phyloP scores from a whole-genome alignment of 495 filamentous ascomycete genomes.

The Xylaria longipes region DNA sequence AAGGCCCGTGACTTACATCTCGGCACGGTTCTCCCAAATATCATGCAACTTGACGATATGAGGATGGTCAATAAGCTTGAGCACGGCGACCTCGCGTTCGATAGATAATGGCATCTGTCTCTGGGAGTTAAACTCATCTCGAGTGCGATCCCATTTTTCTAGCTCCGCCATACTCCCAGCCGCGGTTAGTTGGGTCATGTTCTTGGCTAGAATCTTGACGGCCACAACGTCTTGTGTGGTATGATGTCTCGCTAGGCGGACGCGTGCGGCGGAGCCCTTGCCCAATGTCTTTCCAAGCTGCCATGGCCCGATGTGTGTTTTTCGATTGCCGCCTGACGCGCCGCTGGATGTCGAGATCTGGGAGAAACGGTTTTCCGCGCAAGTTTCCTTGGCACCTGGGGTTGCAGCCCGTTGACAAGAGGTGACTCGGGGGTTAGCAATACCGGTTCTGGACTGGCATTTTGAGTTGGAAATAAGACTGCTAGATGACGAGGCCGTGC shows the following conservation, averaged over 20 bases:
- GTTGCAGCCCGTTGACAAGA: constrained; percentile 42
- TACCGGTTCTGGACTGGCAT: constrained; percentile 12
- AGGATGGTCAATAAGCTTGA: constrained; percentile 93
- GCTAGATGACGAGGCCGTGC: constrained; percentile 4
- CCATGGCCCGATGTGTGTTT: constrained; percentile 89
- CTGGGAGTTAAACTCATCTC: constrained; percentile 58
- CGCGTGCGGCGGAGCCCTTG: constrained; percentile 81
- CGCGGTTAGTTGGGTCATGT: constrained; percentile 70
- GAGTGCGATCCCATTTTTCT: constrained; percentile 56
- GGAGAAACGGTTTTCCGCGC: constrained; percentile 70
- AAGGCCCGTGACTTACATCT: constrained; percentile 70
- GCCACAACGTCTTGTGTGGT: constrained; percentile 78
- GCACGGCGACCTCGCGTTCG: constrained; percentile 91
- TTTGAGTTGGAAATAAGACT: constrained; percentile 32
- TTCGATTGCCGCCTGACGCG: constrained; percentile 65
- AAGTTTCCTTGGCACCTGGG: constrained; percentile 47
- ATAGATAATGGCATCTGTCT: constrained; percentile 82
- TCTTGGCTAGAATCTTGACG: constrained; percentile 91
- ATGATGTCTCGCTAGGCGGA: constrained; percentile 80
- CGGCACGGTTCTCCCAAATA: constrained; percentile 93
- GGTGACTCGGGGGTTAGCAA: constrained; percentile 25
- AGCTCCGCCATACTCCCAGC: constrained; percentile 79
- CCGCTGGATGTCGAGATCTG: constrained; percentile 74
- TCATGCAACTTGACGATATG: constrained; percentile 92
- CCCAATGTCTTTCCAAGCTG: constrained; percentile 85